Evolutionary conservation across 2,329 filamentous ascomycete genomes (phyloP).

Genomic region (Ceratocystis ficicola): DNA sequence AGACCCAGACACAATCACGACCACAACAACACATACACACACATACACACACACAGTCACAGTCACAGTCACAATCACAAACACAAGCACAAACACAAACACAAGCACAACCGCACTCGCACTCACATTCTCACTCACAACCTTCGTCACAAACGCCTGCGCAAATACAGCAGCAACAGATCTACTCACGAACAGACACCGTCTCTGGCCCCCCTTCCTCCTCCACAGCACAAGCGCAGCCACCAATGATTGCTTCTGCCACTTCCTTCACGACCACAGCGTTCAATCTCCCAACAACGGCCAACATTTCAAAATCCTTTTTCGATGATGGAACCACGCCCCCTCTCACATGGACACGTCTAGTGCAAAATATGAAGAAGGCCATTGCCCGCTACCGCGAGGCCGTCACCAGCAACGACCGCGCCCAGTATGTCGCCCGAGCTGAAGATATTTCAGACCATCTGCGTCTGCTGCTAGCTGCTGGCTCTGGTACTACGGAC

Average conservation of each 20-base stretch:
- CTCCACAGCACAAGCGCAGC: conserved; percentile 27
- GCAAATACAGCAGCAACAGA: not conserved
- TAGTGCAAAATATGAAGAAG: conserved; percentile 85
- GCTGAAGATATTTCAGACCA: conserved; percentile 99
- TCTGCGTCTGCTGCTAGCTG: conserved; percentile 80
- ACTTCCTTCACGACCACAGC: conserved; percentile 50
- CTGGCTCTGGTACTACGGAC: conserved; percentile 91
- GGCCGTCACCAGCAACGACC: conserved; percentile 68
- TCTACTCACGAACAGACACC: conserved; percentile 40
- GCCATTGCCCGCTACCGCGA: conserved; percentile 84
- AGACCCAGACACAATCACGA: conserved; percentile 32
- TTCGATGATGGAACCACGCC: conserved; percentile 78
- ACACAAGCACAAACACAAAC: not conserved
- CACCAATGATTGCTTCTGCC: conserved; percentile 44
- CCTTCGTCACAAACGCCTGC: not conserved
- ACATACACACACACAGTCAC: not conserved
- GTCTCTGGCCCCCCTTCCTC: conserved; percentile 37
- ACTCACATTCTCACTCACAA: not conserved
- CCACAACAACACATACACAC: not conserved
- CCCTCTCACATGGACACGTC: conserved; percentile 73
- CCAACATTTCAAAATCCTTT: conserved; percentile 64
- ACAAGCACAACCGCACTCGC: not conserved
- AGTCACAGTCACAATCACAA: not conserved
- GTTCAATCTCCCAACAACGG: conserved; percentile 46
- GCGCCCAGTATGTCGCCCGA: conserved; percentile 80